Base-by-base conservation (phyloP, 148 eudicot genomes). In the Chenopodium quinoa region DNA sequence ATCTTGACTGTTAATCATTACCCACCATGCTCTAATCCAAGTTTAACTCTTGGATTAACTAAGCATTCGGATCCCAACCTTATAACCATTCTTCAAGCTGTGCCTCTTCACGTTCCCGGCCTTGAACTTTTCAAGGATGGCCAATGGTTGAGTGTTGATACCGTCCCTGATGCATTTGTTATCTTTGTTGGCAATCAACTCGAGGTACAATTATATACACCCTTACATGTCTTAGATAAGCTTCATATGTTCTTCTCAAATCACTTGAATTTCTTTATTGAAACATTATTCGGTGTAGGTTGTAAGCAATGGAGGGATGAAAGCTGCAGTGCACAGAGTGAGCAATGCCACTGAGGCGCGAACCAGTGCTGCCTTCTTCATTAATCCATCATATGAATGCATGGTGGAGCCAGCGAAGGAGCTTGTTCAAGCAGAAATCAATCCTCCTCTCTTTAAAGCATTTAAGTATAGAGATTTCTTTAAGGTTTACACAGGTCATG, bases 241-340 rank as follows among this genome's bases (percentile, higher is more conserved):
- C 44, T 6, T 40, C 7, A 40, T 6, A 37, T 37, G 44, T 34
- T 34, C 44, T 37, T 37, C 44, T 2, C 37, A 34, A 3, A 34
- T 34, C 4, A 34, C 37, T 34, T 34, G 37, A 3, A 4, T 2
- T 34, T 34, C 4, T 34, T 34, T 34, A 34, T 34, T 34, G 4
- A 34, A 34, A 34, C 37, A 2, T 37, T 37, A 60, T 47, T 47
- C 9, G 2, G 40, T 82, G 71, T 63, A 87, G 90, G 34, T 86
- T 17, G 78, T 88, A 14, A 88, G 86, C 68, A 89, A 87, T 72
- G 89, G 86, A 11, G 87, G 80, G 83, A 80, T 89, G 22, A 87
- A 50, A 29, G 79, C 87, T 27, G 83, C 84, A 22, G 80, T 78
- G 23, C 91, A 89, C 71, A 77, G 91, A 47, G 91, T 89, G 65